phyloP scores from a whole-genome alignment of 148 eudicot genomes.

The Drosera capensis region DNA sequence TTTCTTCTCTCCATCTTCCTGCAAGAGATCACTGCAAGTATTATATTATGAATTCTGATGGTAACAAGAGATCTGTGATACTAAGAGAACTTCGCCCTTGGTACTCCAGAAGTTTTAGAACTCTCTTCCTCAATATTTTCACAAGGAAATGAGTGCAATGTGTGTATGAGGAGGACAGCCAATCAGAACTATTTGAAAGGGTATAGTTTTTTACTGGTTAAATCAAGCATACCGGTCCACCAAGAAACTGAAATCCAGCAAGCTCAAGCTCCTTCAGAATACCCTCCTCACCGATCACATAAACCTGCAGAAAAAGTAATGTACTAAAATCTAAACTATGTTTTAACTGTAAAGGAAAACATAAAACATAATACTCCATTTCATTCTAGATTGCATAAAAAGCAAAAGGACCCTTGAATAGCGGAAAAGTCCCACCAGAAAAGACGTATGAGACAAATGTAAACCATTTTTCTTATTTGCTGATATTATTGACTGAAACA shows the following conservation, averaged over 20 bases:
- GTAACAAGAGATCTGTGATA: not conserved
- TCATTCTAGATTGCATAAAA: too few species aligned
- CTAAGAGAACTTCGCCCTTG: too few species aligned
- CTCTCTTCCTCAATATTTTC: not conserved
- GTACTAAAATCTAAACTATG: not conserved
- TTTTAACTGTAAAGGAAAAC: too few species aligned
- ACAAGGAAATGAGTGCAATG: too few species aligned
- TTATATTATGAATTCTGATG: not conserved
- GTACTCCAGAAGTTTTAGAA: too few species aligned
- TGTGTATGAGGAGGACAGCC: not conserved
- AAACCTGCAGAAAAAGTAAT: slow-evolving; percentile 32
- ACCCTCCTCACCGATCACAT: slow-evolving; percentile 97
- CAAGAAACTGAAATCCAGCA: slow-evolving; percentile 80
- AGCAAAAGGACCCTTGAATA: too few species aligned
- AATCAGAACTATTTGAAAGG: not conserved
- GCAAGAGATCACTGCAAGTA: slow-evolving; percentile 18
- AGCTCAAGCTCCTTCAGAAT: slow-evolving; percentile 95
- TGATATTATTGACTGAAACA: not conserved
- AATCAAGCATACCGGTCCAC: slow-evolving; percentile 65
- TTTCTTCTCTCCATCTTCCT: slow-evolving; percentile 87
- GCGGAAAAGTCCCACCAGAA: too few species aligned
- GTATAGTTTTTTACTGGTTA: not conserved
- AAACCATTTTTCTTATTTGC: too few species aligned
- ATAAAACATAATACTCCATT: too few species aligned
- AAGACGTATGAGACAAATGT: too few species aligned